These are phyloP conservation scores for Suillus fuscotomentosus DNA, from an alignment of 768 basidiomycete genomes.

Conservation along the genomic window DNA sequence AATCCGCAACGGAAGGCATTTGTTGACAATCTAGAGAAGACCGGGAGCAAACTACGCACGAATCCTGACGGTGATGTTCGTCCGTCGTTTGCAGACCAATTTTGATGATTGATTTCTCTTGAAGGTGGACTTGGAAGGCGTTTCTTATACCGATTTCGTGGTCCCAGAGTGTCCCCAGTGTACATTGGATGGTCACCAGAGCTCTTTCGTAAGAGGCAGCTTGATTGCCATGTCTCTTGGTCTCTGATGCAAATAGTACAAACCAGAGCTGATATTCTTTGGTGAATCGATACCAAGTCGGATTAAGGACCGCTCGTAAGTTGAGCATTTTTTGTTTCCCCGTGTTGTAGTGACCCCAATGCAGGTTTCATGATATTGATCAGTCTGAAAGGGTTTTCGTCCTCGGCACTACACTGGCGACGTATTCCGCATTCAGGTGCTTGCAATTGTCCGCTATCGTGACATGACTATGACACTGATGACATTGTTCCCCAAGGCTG, in stretches of 20 bases:
- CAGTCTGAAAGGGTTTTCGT: constrained; percentile 68
- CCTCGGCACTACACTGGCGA: constrained; percentile 89
- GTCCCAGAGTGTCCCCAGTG: constrained; percentile 80
- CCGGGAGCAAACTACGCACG: constrained; percentile 63
- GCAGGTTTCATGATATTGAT: constrained; percentile 59
- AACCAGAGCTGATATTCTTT: constrained; percentile 85
- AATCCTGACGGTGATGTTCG: constrained; percentile 93
- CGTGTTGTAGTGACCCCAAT: neutral
- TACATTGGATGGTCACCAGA: constrained; percentile 50
- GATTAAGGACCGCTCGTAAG: constrained; percentile 74
- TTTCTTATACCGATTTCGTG: constrained; percentile 72
- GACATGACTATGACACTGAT: constrained; percentile 2
- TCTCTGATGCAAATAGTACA: constrained; percentile 45
- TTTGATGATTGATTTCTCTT: neutral
- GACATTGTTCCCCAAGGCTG: constrained; percentile 44
- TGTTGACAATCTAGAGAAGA: constrained; percentile 59
- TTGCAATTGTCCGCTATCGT: neutral
- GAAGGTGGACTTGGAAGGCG: constrained; percentile 79
- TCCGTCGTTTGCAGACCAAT: constrained; percentile 12
- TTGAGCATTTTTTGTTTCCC: constrained; percentile 4
- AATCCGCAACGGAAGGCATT: constrained; percentile 83
- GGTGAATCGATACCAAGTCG: constrained; percentile 78
- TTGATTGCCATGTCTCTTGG: constrained; percentile 13
- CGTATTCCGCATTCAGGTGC: constrained; percentile 88
- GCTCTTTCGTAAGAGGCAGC: constrained; percentile 50